A percentile compares a stretch with the other conserved stretches of the same genome.
phyloP scores from a whole-genome alignment of 108 stramenopile species.

The Fragilaria crotonensis region DNA sequence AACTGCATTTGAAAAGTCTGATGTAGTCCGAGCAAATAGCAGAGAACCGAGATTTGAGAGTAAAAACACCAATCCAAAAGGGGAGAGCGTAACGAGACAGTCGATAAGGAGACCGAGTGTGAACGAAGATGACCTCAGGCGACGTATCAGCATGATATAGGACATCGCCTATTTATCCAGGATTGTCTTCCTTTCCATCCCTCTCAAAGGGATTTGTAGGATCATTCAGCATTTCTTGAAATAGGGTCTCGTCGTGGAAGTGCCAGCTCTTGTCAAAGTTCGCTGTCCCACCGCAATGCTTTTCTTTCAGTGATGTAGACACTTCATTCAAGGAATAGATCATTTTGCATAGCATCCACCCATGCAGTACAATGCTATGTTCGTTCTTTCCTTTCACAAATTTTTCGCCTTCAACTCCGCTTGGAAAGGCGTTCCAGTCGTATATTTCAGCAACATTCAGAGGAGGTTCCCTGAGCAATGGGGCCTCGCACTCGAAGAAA shows the following conservation, averaged over 20 bases:
- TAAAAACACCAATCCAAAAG: too few species aligned
- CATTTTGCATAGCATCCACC: constrained; percentile 5
- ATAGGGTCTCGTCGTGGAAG: constrained; percentile 8
- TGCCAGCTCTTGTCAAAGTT: constrained; percentile 1
- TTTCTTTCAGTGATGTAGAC: constrained; percentile 4
- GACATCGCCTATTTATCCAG: not conserved
- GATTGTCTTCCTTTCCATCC: not conserved
- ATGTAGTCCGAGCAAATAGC: not conserved
- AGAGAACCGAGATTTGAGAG: not conserved
- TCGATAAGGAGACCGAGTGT: not conserved
- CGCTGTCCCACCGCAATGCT: not conserved
- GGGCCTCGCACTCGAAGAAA: constrained; percentile 59
- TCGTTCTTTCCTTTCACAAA: constrained; percentile 12
- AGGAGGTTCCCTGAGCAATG: constrained; percentile 50
- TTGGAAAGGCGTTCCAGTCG: constrained; percentile 3
- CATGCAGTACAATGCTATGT: constrained; percentile 5
- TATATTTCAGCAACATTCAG: constrained; percentile 15
- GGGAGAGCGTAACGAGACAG: too few species aligned
- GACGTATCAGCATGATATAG: not conserved
- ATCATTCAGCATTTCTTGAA: not conserved
- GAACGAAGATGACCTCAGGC: not conserved
- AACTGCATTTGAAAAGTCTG: not conserved
- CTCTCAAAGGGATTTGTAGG: constrained; percentile 6
- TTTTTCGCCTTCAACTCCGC: constrained; percentile 2
- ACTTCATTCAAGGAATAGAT: constrained; percentile 14